Evolutionary conservation across 2,329 filamentous ascomycete genomes (phyloP), one percentile per base, ranked within the genome.

Genomic region (Colletotrichum orbiculare): DNA sequence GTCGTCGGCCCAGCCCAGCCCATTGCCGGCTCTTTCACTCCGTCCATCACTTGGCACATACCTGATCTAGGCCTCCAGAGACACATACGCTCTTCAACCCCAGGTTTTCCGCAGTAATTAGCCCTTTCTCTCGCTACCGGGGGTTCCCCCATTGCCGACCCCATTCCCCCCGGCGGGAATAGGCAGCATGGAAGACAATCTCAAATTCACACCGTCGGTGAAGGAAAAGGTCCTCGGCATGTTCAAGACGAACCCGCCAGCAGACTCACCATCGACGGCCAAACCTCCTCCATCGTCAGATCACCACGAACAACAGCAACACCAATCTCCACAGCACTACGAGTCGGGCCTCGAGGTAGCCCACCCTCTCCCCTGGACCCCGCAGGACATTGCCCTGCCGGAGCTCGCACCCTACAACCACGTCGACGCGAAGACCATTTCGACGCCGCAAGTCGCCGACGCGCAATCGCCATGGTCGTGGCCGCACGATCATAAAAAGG

Each of bases 301-400:
- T 5, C 41, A 49, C 25, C 25, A 54, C 8, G 38, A 59, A n/a
- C 52, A 42, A 8, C 59, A 34, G 6, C 39, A 25, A 12, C 37
- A 53, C 12, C 58, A 55, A 11, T 33, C 46, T 11, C 47, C 61
- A 5, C 53, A 49, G 13, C 25, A 58, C 13, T 64, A 64, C 38
- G 64, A 53, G 9, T 49, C 64, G 6, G 64, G 64, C 46, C 60
- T 66, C 10, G 64, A 66, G 33, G 59, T 66, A 41, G 45, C 39
- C 42, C 56, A 55, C 8, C 54, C 52, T 13, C 37, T 48, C 17
- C 45, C 62, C 13, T 65, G 62, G 62, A 41, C n/a, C 46, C 62
- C 39, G 45, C 41, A 65, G 8, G 57, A 56, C 50, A 38, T 54
- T 49, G 42, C 53, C 37, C 48, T 66, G 17, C 59, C 60, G 13